Conservation (phyloP, 345 rosid species). For the Lepidium didymum region DNA sequence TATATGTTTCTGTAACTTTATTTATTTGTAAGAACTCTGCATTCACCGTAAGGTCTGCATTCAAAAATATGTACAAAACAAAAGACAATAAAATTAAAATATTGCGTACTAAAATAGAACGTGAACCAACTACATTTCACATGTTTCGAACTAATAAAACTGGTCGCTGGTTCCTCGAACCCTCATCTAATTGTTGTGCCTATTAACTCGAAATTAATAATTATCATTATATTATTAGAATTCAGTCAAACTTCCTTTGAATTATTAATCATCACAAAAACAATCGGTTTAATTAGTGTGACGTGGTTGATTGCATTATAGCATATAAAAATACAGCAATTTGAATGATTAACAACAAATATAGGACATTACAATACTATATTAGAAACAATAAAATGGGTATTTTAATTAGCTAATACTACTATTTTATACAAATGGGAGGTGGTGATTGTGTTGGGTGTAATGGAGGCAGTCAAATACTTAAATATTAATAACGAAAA, state of each 20-base stretch:
- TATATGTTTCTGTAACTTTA: slow-evolving; percentile 4
- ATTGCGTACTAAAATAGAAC: slow-evolving; percentile 7
- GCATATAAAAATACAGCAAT: not conserved
- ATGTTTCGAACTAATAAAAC: not conserved
- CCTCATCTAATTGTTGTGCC: not conserved
- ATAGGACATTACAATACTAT: slow-evolving; percentile 1
- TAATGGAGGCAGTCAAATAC: slow-evolving; percentile 29
- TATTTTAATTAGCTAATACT: not conserved
- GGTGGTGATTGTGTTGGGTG: slow-evolving; percentile 28
- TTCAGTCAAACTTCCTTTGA: slow-evolving; percentile 8
- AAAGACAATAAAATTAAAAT: not conserved
- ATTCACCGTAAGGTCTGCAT: not conserved
- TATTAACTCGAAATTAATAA: not conserved
- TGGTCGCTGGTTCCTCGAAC: slow-evolving; percentile 6
- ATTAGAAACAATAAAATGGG: not conserved
- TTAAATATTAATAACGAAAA: not conserved
- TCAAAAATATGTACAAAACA: not conserved
- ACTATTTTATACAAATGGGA: not conserved
- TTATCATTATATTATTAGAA: not conserved
- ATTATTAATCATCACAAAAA: not conserved
- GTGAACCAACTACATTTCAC: slow-evolving; percentile 29
- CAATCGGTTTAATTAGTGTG: not conserved
- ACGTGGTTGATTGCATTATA: slow-evolving; percentile 14
- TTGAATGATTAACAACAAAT: not conserved
- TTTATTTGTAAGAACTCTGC: not conserved